Base-by-base conservation (phyloP, 176 grass and related monocot genomes). In the Phoenix roebelenii region DNA sequence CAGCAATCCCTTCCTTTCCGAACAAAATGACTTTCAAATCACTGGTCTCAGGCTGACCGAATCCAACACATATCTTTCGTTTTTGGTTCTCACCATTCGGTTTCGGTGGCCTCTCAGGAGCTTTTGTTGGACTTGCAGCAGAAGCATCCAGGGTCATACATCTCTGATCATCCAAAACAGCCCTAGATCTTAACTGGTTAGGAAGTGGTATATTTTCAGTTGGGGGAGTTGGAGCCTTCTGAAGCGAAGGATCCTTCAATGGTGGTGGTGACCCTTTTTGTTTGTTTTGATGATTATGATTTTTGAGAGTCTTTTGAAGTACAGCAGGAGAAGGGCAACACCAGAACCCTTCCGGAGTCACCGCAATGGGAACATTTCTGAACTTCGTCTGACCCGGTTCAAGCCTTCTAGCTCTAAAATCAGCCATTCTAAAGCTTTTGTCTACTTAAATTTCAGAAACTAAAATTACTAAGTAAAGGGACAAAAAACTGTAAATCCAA, bases 301-400 rank as follows among this genome's bases (percentile, higher is more conserved):
- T 80, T 72, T 89, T 89, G 58, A 89, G 79, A 82, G 81, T 85
- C 69, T 89, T 95, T 70, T 95, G 89, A 50, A 89, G 73, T 39
- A 80, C 85, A 1, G 89, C 85, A 10, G 89, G 89, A 52, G 85
- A 95, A 23, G 89, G 89, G 77, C 89, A 95, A 69, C 89, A 95
- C 89, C 89, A 89, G 77, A 89, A 89, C 3, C 89, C 89, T 72
- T 95, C 85, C 32, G 89, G 79, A 51, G 89, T 95, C 61, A 95
- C 89, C 22, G 89, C 89, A 54, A 95, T 89, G 3, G 85, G 85
- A 54, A 95, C 89, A 50, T 77, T 75, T 35, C 85, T 78, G 32
- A 77, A 58, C 72, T 74, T 83, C 22, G 72, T 25, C 56, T 26
- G 64, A 16, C 35, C 57, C 35, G 28, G 55, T 5, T 81, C 75